Conservation (phyloP, 1,284 basidiomycete species). For the Tetrapyrgos nigripes region DNA sequence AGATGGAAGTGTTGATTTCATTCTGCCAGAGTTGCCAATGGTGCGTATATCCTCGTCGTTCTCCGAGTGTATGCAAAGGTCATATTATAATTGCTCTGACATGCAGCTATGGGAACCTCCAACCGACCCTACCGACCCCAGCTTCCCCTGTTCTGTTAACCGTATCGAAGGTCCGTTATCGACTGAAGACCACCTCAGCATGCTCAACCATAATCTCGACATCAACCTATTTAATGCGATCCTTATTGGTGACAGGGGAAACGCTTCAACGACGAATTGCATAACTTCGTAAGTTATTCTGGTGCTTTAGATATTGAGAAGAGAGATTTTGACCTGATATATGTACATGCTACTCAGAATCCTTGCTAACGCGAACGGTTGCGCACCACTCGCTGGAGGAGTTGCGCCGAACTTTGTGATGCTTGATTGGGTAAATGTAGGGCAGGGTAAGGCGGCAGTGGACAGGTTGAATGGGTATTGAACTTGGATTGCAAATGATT, state of each 20-base stretch:
- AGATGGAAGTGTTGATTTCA: conserved; percentile 55
- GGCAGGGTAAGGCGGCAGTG: too few species aligned
- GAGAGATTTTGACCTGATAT: too few species aligned
- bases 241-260: conserved; percentile 44
- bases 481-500: too few species aligned
- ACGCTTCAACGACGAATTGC: conserved; percentile 50
- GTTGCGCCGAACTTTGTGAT: too few species aligned
- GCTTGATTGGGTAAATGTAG: too few species aligned
- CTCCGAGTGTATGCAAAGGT: neutral
- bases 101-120: conserved; percentile 79
- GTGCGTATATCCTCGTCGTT: conserved; percentile 31
- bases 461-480: too few species aligned
- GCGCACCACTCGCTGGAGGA: too few species aligned
- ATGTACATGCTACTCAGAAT: too few species aligned
- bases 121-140: conserved; percentile 63
- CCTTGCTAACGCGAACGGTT: too few species aligned
- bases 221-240: conserved; percentile 39
- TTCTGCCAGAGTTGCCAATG: conserved; percentile 71
- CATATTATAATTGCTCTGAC: conserved; percentile 18
- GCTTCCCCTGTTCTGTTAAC: conserved; percentile 77
- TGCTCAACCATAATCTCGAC: conserved; percentile 66
- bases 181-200: conserved; percentile 55
- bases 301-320: too few species aligned
- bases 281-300: conserved; percentile 24
- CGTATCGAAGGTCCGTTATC: conserved; percentile 60